A percentile compares a stretch with the other conserved stretches of the same genome.
Evolutionary conservation across 257 asterid species (phyloP).

Genomic region (Solanum megistacrolobum): DNA sequence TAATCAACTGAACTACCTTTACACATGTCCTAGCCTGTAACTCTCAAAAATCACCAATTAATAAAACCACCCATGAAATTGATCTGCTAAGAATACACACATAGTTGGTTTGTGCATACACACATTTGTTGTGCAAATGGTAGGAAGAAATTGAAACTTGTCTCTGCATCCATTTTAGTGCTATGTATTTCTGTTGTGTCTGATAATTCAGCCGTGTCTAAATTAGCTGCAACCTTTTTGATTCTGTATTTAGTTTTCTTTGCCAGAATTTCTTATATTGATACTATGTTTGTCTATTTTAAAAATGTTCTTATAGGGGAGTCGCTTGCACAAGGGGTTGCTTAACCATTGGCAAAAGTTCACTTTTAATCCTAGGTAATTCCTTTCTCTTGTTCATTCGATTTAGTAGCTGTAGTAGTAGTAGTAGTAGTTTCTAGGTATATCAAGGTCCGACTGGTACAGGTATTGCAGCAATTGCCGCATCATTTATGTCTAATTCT

Average conservation of each 20-base stretch:
- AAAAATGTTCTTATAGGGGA: constrained; percentile 43
- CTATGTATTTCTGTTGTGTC: background rate
- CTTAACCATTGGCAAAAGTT: constrained; percentile 93
- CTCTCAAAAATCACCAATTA: background rate
- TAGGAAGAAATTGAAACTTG: background rate
- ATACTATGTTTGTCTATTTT: background rate
- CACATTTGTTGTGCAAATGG: background rate
- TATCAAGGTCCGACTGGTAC: background rate
- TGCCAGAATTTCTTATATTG: background rate
- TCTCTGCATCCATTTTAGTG: background rate
- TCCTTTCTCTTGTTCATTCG: background rate
- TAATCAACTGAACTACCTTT: background rate
- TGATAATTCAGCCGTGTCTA: background rate
- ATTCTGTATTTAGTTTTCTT: background rate
- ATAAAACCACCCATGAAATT: background rate
- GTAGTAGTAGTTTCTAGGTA: background rate
- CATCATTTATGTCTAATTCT: background rate
- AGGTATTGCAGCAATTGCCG: background rate
- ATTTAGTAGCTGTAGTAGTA: background rate
- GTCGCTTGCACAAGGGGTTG: constrained; percentile 82
- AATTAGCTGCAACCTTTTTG: background rate
- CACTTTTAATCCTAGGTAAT: constrained; percentile 93
- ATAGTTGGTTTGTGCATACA: background rate
- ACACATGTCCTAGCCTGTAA: background rate
- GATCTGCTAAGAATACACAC: background rate